Conservation (phyloP, 2,329 filamentous ascomycete species). For the Botrytis elliptica region DNA sequence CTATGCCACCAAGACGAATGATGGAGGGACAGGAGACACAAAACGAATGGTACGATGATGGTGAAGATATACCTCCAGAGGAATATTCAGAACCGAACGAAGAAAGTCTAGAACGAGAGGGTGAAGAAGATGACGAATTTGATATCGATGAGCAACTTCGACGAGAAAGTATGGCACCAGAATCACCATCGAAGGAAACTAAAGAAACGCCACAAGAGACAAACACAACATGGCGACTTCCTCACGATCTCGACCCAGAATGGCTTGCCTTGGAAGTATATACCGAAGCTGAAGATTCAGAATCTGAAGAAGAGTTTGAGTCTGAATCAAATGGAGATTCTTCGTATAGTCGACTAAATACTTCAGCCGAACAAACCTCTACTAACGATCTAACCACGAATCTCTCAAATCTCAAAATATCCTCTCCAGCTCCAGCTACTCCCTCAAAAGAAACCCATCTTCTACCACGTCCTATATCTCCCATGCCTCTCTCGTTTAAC, state of each 20-base stretch:
- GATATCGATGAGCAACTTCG: conserved; percentile 37
- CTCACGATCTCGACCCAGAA: conserved; percentile 67
- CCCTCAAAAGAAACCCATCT: conserved; percentile 23
- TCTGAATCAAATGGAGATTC: conserved; percentile 33
- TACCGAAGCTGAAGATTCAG: conserved; percentile 54
- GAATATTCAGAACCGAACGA: conserved; percentile 30
- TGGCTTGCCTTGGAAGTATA: conserved; percentile 76
- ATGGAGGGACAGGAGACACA: conserved; percentile 46
- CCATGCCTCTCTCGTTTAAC: conserved; percentile 9
- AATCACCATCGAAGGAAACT: conserved; percentile 20
- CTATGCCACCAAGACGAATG: conserved; percentile 65
- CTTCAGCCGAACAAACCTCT: conserved; percentile 24
- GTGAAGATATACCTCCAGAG: conserved; percentile 22
- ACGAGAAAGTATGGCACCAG: conserved; percentile 34
- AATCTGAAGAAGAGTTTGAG: conserved; percentile 49
- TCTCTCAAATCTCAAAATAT: conserved; percentile 33
- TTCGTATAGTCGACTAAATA: conserved; percentile 30
- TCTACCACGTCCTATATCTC: conserved; percentile 16
- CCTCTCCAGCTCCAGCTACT: conserved; percentile 28
- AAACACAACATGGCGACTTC: conserved; percentile 49
- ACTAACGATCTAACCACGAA: conserved; percentile 25
- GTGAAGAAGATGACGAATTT: conserved; percentile 38
- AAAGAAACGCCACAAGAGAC: conserved; percentile 14
- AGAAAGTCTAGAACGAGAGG: conserved; percentile 34
- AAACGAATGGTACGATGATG: conserved; percentile 28